Evolutionary conservation across 1,139 yeast genomes (phyloP).

Genomic region (Yamadazyma taylorii): DNA sequence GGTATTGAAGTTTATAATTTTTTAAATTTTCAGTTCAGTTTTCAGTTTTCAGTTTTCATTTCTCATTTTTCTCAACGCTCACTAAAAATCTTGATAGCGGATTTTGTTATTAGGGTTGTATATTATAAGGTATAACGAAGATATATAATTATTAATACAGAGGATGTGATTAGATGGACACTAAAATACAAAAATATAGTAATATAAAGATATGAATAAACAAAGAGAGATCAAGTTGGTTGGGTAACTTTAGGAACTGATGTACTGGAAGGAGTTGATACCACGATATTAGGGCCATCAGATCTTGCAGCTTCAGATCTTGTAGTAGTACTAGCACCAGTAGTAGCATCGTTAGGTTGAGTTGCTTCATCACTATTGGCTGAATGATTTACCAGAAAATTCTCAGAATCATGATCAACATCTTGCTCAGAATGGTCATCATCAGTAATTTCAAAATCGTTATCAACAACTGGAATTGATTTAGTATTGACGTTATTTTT

Average conservation of each 20-base stretch:
- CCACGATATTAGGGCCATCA: constrained; percentile 27
- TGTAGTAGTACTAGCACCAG: too few species aligned
- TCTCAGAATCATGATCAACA: background rate
- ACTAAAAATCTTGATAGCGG: too few species aligned
- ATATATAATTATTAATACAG: constrained; percentile 1
- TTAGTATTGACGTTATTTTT: constrained; percentile 22
- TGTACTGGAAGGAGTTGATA: constrained; percentile 25
- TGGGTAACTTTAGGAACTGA: constrained; percentile 15
- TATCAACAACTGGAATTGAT: constrained; percentile 25
- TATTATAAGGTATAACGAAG: too few species aligned
- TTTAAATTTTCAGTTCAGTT: too few species aligned
- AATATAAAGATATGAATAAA: background rate
- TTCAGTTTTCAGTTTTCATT: too few species aligned
- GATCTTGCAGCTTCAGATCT: constrained; percentile 19
- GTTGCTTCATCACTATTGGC: constrained; percentile 15
- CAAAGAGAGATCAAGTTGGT: background rate
- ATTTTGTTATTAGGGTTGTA: too few species aligned
- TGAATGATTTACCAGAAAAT: background rate
- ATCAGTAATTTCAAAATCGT: constrained; percentile 32
- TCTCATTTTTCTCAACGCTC: too few species aligned
- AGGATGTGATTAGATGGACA: background rate
- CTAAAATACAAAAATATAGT: constrained; percentile 2
- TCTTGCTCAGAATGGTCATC: constrained; percentile 19
- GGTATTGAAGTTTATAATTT: too few species aligned
- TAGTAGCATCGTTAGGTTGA: constrained; percentile 30